A percentile compares a stretch with the other conserved stretches of the same genome.
Evolutionary conservation across 495 filamentous ascomycete genomes (phyloP).

Genomic region (Clavariopsis aquatica): DNA sequence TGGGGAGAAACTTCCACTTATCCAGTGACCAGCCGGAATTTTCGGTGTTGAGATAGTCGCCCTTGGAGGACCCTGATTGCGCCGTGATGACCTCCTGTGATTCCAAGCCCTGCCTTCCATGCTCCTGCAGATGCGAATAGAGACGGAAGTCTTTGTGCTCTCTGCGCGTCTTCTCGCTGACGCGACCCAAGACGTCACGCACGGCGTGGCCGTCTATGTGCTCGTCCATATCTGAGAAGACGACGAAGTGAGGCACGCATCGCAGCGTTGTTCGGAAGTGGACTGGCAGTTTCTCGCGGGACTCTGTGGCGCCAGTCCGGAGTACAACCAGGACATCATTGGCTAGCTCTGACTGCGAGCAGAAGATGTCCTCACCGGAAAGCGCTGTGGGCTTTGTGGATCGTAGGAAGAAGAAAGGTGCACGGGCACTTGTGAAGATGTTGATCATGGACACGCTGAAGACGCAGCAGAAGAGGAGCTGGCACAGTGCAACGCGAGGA

Average conservation of each 20-base stretch:
- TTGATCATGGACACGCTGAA: slow-evolving; percentile 32
- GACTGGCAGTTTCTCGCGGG: slow-evolving; percentile 46
- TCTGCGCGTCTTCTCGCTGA: slow-evolving; percentile 27
- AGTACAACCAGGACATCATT: slow-evolving; percentile 42
- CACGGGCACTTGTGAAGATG: slow-evolving; percentile 17
- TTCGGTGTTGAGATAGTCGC: slow-evolving; percentile 28
- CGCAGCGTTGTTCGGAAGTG: slow-evolving; percentile 33
- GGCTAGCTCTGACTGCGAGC: slow-evolving; percentile 28
- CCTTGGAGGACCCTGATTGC: slow-evolving; percentile 29
- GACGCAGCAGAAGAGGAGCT: slow-evolving; percentile 27
- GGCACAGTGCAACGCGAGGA: slow-evolving; percentile 25
- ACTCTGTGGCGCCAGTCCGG: slow-evolving; percentile 47
- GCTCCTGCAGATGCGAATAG: slow-evolving; percentile 30
- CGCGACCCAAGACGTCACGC: slow-evolving; percentile 45
- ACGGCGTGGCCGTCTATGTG: slow-evolving; percentile 44
- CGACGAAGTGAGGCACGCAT: slow-evolving; percentile 37
- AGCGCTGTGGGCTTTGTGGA: slow-evolving; percentile 21
- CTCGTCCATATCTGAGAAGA: slow-evolving; percentile 48
- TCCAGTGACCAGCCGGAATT: slow-evolving; percentile 39
- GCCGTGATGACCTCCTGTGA: slow-evolving; percentile 24
- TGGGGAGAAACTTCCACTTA: slow-evolving; percentile 41
- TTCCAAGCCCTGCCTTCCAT: slow-evolving; percentile 25
- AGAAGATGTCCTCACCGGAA: slow-evolving; percentile 6
- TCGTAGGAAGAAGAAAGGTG: slow-evolving; percentile 31
- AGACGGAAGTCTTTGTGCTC: slow-evolving; percentile 37